Percentiles rank a stretch among this genome's conserved stretches.
These are phyloP conservation scores for Blastocystis hominis DNA, from an alignment of 352 stramenopile genomes.

Conservation along the genomic window DNA sequence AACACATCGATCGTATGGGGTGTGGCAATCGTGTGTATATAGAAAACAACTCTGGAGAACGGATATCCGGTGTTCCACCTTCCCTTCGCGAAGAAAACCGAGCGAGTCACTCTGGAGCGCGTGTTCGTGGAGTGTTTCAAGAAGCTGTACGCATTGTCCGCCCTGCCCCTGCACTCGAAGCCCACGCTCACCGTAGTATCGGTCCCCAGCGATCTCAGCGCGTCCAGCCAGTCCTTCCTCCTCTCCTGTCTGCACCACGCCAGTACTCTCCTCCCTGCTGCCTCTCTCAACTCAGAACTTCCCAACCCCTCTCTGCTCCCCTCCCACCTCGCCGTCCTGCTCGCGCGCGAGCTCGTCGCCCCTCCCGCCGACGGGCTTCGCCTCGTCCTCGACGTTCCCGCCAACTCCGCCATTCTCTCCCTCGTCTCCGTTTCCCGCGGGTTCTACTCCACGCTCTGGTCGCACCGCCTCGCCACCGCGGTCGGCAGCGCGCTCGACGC, in stretches of 20 bases:
- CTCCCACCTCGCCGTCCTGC: background rate
- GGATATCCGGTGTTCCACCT: background rate
- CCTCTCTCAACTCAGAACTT: background rate
- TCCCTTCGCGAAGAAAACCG: background rate
- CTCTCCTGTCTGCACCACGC: background rate
- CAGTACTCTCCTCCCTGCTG: background rate
- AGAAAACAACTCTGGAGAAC: background rate
- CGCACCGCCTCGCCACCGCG: background rate
- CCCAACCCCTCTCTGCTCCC: background rate
- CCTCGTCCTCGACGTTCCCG: background rate
- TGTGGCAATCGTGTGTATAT: background rate
- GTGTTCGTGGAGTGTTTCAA: constrained; percentile 3
- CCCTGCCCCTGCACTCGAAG: background rate
- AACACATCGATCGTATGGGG: background rate
- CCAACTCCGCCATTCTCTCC: background rate
- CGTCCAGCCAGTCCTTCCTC: background rate
- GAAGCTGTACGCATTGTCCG: background rate
- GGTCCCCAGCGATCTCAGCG: background rate
- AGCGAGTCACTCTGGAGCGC: background rate
- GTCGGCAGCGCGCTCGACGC: background rate
- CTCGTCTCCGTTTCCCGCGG: background rate
- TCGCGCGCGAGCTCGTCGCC: background rate
- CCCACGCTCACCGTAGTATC: background rate
- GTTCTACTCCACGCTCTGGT: background rate
- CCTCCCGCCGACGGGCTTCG: background rate